Percentiles rank a stretch among this genome's conserved stretches.
These are phyloP conservation scores for Telfairia occidentalis DNA, from an alignment of 331 rosid species.

Conservation along the genomic window DNA sequence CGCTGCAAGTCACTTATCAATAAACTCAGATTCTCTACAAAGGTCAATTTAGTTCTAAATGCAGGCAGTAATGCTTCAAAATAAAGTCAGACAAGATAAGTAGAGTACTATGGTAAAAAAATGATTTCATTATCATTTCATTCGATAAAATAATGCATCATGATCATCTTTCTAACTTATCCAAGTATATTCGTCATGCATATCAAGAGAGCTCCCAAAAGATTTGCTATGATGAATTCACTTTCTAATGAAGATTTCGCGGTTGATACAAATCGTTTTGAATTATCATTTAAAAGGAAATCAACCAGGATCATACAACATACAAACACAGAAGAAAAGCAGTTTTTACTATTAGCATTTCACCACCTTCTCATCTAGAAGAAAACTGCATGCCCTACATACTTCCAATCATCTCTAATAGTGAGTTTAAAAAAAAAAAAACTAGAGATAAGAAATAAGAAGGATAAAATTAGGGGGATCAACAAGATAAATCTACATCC, in stretches of 20 bases:
- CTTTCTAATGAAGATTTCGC: not conserved
- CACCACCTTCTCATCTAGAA: not conserved
- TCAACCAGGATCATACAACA: not conserved
- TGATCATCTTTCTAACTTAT: not conserved
- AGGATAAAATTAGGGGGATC: not conserved
- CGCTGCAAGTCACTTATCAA: not conserved
- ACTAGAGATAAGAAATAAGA: not conserved
- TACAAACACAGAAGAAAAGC: not conserved
- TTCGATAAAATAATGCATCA: not conserved
- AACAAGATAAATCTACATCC: not conserved
- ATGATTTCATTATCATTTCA: not conserved
- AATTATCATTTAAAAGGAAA: not conserved
- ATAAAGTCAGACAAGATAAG: not conserved
- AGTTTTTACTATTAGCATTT: not conserved
- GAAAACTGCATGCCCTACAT: not conserved
- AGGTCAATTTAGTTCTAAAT: not conserved
- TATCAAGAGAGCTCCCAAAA: not conserved
- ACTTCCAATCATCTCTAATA: not conserved
- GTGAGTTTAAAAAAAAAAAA: not conserved
- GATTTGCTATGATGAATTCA: not conserved
- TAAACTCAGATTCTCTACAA: not conserved
- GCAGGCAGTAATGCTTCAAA: not conserved
- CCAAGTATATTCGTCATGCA: not conserved
- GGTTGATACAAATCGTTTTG: not conserved
- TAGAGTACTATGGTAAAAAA: not conserved